Base-by-base conservation (phyloP, 163 green algal genomes). In the Chlorella variabilis region DNA sequence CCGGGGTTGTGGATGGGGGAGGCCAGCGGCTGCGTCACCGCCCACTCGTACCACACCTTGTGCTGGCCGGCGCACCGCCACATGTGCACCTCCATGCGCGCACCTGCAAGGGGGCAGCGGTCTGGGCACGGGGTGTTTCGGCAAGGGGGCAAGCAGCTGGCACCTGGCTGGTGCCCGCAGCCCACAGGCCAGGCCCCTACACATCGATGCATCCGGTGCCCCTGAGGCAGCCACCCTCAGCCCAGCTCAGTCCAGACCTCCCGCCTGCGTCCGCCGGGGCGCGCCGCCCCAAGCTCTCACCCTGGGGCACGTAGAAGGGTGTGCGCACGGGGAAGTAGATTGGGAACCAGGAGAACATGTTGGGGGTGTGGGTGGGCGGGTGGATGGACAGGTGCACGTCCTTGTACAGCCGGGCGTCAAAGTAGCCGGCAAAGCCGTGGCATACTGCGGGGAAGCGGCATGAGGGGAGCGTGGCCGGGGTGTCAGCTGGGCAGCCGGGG, bases 1-100 rank as follows among this genome's bases (percentile, higher is more conserved):
- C 85, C 90, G 0, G 93, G 84, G 85, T 99, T 99, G 89, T 99
- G 96, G 18, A 99, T 91, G 77, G 84, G 86, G 5, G 84, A 88
- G 4, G 85, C 71, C 31, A 73, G 62, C 4, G 95, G 93, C 13
- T 62, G 75, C 0, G 85, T 92, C 1, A 97, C 49, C 0, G 83
- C 83, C 97, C 97, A 99, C 87, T 99, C 97, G 78, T 99, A 99
- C 97, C 97, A 99, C 51, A 98, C 95, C 84, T 98, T 98, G 81
- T 94, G 91, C 1, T 82, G 17, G 5, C 85, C 86, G 3, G 84
- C 81, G 77, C 93, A 94, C 3, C 97, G 87, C 97, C 97, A 99
- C 84, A 99, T 94, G 82, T 93, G 84, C 27, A 93, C 82, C 31
- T 90, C 84, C 20, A 99, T 83, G 4, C 75, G 25, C 1, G 65